A percentile compares a stretch with the other conserved stretches of the same genome.
These are phyloP conservation scores for Penicillium taxi DNA, from an alignment of 495 filamentous ascomycete genomes.

Conservation along the genomic window DNA sequence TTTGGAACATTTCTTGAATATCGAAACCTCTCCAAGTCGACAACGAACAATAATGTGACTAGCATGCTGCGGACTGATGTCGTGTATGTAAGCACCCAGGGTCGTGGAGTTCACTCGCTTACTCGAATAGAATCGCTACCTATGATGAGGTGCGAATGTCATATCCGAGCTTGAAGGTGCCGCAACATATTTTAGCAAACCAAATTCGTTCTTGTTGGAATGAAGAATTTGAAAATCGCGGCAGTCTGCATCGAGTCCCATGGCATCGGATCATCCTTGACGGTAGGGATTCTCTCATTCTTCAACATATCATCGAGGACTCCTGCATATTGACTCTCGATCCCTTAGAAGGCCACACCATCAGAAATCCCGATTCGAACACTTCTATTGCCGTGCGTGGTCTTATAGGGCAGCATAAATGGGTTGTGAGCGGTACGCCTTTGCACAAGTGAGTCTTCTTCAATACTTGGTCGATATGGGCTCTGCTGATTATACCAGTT, in stretches of 20 bases:
- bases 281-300: slow-evolving; percentile 24
- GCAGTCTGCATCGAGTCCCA: slow-evolving; percentile 39
- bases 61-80: no score
- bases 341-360: slow-evolving; percentile 41
- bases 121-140: slow-evolving; percentile 31
- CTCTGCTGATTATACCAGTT: slow-evolving; percentile 10
- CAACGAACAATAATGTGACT: no score
- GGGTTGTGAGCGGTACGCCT: slow-evolving; percentile 57
- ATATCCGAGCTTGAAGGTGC: slow-evolving; percentile 34
- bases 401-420: slow-evolving; percentile 46
- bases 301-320: neutral
- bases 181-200: slow-evolving; percentile 16
- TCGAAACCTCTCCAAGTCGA: no score
- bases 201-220: slow-evolving; percentile 31
- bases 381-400: slow-evolving; percentile 47
- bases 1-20: no score
- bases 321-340: neutral
- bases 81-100: slow-evolving; percentile 13
- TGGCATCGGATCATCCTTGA: slow-evolving; percentile 53
- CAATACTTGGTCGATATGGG: neutral
- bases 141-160: slow-evolving; percentile 47
- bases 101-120: neutral
- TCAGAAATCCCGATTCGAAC: slow-evolving; percentile 48
- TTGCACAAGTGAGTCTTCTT: slow-evolving; percentile 39
- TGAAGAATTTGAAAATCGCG: slow-evolving; percentile 25